Evolutionary conservation across 208 protist genomes (phyloP).

Genomic region (Leishmania amazonensis): DNA sequence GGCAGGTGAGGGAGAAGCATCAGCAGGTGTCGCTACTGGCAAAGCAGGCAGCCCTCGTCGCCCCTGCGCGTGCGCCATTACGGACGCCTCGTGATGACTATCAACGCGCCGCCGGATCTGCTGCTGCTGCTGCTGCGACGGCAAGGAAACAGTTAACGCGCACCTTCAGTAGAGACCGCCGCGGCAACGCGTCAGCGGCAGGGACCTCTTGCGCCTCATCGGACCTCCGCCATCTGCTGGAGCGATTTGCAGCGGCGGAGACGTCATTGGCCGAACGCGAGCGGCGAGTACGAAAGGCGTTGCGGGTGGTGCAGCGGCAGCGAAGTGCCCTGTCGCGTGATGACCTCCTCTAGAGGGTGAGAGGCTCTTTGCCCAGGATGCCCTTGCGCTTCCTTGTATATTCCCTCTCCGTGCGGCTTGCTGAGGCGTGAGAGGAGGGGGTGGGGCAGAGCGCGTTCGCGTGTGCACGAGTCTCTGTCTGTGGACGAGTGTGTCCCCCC

Average conservation of each 20-base stretch:
- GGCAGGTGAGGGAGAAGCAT: slow-evolving; percentile 21
- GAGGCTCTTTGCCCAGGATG: neutral
- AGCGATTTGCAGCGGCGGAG: slow-evolving; percentile 35
- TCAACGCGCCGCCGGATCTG: neutral
- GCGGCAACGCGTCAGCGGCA: neutral
- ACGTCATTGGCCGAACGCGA: slow-evolving; percentile 35
- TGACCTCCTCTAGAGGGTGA: slow-evolving; percentile 33
- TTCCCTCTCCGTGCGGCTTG: neutral
- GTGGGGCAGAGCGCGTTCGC: neutral
- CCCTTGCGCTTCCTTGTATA: neutral
- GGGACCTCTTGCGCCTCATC: neutral
- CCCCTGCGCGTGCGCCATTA: neutral
- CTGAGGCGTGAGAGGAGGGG: neutral
- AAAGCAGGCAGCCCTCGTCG: neutral
- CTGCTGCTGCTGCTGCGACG: neutral
- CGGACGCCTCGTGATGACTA: neutral
- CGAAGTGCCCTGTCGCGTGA: slow-evolving; percentile 31
- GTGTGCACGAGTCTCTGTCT: neutral
- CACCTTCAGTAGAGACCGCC: too few relatives aligned
- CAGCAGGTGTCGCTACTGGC: slow-evolving; percentile 11
- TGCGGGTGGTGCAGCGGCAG: slow-evolving; percentile 29
- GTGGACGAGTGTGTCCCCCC: neutral
- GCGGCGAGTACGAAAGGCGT: slow-evolving; percentile 28
- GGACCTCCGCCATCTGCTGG: slow-evolving; percentile 25
- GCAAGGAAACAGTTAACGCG: neutral